Evolutionary conservation across 2,329 filamentous ascomycete species (phyloP).

Genomic region (Pezicula neosporulosa): DNA sequence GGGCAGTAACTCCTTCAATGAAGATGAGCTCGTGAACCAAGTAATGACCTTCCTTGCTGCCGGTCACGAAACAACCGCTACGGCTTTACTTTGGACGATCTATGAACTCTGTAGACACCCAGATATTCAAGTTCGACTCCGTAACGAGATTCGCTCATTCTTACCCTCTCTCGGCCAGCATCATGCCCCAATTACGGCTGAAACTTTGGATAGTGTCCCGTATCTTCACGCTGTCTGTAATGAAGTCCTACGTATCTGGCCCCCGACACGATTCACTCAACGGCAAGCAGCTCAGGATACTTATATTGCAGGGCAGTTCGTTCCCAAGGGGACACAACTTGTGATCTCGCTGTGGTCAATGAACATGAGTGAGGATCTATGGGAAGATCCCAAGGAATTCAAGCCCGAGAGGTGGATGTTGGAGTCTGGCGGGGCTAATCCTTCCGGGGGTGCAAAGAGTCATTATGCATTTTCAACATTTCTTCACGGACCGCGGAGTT

Average conservation of each 20-base stretch:
- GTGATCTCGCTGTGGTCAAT: neutral
- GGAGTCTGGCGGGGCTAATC: no score
- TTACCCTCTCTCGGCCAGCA: slow-evolving; percentile 33
- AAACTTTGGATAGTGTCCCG: slow-evolving; percentile 67
- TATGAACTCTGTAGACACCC: slow-evolving; percentile 69
- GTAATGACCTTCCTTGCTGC: slow-evolving; percentile 88
- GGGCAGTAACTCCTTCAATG: no score
- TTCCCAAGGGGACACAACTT: neutral
- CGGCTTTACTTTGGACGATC: slow-evolving; percentile 70
- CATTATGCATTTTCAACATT: neutral
- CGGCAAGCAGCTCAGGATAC: neutral
- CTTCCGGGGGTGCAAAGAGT: neutral
- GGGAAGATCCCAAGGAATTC: neutral
- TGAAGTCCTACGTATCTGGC: slow-evolving; percentile 68
- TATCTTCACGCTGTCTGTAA: slow-evolving; percentile 76
- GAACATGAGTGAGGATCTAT: neutral
- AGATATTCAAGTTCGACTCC: slow-evolving; percentile 62
- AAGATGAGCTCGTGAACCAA: slow-evolving; percentile 82
- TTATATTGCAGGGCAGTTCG: neutral
- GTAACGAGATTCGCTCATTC: slow-evolving; percentile 67
- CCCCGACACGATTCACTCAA: slow-evolving; percentile 38
- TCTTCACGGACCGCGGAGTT: neutral
- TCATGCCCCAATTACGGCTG: slow-evolving; percentile 42
- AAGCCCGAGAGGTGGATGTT: neutral
- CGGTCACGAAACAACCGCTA: slow-evolving; percentile 76